phyloP scores from a whole-genome alignment of 2,329 filamentous ascomycete species.

The Colletotrichum lentis region DNA sequence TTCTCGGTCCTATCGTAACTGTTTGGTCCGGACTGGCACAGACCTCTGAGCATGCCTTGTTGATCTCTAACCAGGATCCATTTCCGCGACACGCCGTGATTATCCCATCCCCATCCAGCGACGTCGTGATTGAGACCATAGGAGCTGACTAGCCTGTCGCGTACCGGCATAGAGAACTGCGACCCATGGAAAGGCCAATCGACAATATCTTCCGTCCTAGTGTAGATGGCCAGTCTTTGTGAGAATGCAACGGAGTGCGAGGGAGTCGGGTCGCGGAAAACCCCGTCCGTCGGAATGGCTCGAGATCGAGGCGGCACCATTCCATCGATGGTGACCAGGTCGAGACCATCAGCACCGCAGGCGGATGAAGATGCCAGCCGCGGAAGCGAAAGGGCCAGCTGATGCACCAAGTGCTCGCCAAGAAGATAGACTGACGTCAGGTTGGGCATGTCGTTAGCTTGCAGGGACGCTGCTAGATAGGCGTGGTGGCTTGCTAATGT shows the following conservation, averaged over 20 bases:
- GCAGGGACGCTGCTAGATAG: conserved; percentile 83
- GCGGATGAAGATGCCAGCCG: not conserved
- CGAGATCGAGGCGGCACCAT: not conserved
- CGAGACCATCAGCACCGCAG: not conserved
- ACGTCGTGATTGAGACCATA: not conserved
- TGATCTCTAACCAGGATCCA: not conserved
- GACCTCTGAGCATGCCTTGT: not conserved
- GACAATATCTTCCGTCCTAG: not conserved
- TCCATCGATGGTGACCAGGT: not conserved
- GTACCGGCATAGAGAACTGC: not conserved
- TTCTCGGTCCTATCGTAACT: not conserved
- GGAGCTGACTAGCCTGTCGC: not conserved
- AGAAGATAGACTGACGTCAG: conserved; percentile 84
- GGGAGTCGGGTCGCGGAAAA: not conserved
- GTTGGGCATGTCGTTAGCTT: conserved; percentile 75
- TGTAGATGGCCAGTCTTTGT: not conserved
- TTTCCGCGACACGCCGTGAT: not conserved
- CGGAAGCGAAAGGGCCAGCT: conserved; percentile 56
- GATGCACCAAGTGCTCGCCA: conserved; percentile 81
- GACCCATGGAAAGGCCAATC: not conserved
- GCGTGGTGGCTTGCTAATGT: conserved; percentile 76
- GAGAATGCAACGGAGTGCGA: not conserved
- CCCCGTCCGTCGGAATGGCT: not conserved
- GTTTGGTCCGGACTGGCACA: not conserved
- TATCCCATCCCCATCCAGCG: not conserved